A percentile compares a stretch with the other conserved stretches of the same genome.
Conservation (phyloP, 75 land plant species). For the Pseudotsuga menziesii region DNA sequence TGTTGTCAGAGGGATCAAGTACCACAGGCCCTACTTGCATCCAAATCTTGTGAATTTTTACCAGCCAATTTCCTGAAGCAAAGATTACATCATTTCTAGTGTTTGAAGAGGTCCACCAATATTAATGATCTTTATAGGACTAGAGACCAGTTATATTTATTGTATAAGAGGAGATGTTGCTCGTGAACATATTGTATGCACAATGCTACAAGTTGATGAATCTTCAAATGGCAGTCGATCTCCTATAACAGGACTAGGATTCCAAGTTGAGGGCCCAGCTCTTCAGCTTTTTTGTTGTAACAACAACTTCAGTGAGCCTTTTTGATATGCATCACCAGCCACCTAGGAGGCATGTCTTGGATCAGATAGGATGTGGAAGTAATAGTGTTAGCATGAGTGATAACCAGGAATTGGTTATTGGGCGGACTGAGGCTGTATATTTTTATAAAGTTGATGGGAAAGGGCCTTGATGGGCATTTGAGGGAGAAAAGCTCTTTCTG, state of each 20-base stretch:
- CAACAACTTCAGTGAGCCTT: conserved; percentile 59
- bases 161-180: conserved; percentile 96
- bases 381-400: conserved; percentile 88
- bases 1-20: conserved; percentile 78
- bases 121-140: conserved; percentile 75
- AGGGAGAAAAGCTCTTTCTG: conserved; percentile 81
- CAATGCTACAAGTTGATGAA: conserved; percentile 63
- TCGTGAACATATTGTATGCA: conserved; percentile 70
- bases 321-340: conserved; percentile 75
- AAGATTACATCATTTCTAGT: conserved; percentile 87
- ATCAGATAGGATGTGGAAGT: conserved; percentile 71
- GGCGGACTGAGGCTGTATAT: conserved; percentile 89
- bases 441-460: conserved; percentile 96
- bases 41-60: conserved; percentile 68
- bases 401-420: conserved; percentile 89
- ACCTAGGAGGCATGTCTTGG: conserved; percentile 68
- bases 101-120: conserved; percentile 94
- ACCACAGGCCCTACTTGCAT: conserved; percentile 68
- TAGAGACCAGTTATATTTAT: conserved; percentile 81
- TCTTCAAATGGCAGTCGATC: conserved; percentile 21
- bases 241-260: conserved; percentile 80
- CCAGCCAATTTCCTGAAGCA: conserved; percentile 83
- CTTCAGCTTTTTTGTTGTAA: conserved; percentile 89
- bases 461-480: conserved; percentile 99
- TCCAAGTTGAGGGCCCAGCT: conserved; percentile 70